Evolutionary conservation across 805 yeast species (phyloP), one percentile per base, ranked within the genome.

Genomic region (Grigorovia jiainica): DNA sequence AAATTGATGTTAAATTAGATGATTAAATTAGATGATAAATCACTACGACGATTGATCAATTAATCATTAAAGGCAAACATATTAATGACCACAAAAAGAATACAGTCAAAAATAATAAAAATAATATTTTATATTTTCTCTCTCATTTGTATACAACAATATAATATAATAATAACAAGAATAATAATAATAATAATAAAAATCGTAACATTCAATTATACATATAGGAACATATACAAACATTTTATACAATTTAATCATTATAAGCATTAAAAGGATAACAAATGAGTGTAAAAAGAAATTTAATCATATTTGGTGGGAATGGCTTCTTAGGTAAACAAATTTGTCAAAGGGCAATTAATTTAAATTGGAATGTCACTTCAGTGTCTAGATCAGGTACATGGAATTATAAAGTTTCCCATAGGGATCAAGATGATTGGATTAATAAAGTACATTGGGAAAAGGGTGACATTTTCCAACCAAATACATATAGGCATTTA

Each of bases 291-390:
- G 24, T 38, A 11, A 23, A 16, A 24, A 38, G 41, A 17, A 68
- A 63, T 36, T 48, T 75, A 3, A 76, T 85, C 3, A 85, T 87
- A 0, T 76, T 87, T 53, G 97, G 97, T 15, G 96, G 97, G 1
- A 78, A 76, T 50, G 97, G 97, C 7, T 85, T 85, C 55, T 60
- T 89, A 44, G 87, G 95, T 10, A 70, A 67, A 43, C 65, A 79
- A 27, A 78, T 89, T 7, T 84, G 94, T 55, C 80, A 79, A 55
- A 70, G 71, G 2, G 94, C 82, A 0, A 60, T 83, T 1, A 63
- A 60, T 60, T 83, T 1, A 63, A 60, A 18, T 59, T 73, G 16
- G 94, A 94, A 0, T 76, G 95, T 87, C 4, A 69, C 79, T 0
- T 75, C 94, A 0, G 61, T 85, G n/a, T 75, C 85, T 9, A 67